Conservation (phyloP, 768 basidiomycete species). For the Trametes punicea region DNA sequence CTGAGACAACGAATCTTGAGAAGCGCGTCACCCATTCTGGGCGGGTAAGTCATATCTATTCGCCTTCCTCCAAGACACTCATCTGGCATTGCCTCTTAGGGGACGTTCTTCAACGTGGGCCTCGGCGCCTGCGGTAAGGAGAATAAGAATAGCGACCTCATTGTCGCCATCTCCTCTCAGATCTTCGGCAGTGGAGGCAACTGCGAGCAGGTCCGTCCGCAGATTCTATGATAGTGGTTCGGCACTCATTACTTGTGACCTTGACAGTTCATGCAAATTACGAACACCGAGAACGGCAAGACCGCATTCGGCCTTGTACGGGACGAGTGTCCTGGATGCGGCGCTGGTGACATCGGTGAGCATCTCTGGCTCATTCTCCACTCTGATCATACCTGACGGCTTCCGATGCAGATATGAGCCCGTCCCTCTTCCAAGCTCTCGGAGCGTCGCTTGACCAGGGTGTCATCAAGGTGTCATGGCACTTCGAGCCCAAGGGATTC, state of each 20-base stretch:
- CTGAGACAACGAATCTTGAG: slow-evolving; percentile 37
- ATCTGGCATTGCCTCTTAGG: slow-evolving; percentile 36
- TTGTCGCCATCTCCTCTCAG: slow-evolving; percentile 56
- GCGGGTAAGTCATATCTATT: slow-evolving; percentile 35
- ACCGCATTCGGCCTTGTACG: slow-evolving; percentile 45
- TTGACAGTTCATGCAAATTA: slow-evolving; percentile 53
- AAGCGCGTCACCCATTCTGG: slow-evolving; percentile 53
- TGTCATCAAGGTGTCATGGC: slow-evolving; percentile 52
- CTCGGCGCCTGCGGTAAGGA: slow-evolving; percentile 59
- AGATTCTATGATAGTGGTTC: background rate
- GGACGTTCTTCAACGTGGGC: slow-evolving; percentile 60
- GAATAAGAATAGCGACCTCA: slow-evolving; percentile 45
- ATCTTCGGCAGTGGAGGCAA: slow-evolving; percentile 51
- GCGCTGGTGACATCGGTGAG: slow-evolving; percentile 52
- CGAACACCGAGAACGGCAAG: slow-evolving; percentile 51
- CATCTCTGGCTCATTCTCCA: background rate
- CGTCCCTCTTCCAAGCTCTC: slow-evolving; percentile 51
- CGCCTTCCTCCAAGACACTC: too few species aligned
- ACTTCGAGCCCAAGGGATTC: slow-evolving; percentile 45
- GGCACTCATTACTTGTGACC: background rate
- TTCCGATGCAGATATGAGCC: slow-evolving; percentile 57
- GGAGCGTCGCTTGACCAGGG: slow-evolving; percentile 42
- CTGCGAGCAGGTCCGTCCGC: slow-evolving; percentile 55
- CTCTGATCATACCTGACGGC: background rate
- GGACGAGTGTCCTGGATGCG: slow-evolving; percentile 59